Percentiles rank a stretch among this genome's conserved stretches.
Evolutionary conservation across 441 rosid genomes (phyloP).

Genomic region (Daphne laureola): DNA sequence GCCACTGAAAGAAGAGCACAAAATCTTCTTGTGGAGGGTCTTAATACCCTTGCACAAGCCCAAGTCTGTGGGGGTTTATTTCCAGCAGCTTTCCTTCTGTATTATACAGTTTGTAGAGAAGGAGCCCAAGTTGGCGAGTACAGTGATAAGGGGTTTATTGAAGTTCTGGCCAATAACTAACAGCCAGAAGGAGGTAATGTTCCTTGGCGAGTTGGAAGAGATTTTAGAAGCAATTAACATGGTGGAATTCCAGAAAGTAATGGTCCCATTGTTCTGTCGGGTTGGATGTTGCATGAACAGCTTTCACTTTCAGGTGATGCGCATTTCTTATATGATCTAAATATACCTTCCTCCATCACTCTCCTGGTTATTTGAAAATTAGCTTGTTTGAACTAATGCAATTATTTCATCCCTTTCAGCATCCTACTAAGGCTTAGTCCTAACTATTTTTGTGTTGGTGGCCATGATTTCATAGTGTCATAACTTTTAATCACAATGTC

Average conservation of each 20-base stretch:
- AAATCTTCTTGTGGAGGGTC: conserved; percentile 71
- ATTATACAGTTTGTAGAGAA: conserved; percentile 71
- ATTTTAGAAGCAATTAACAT: conserved; percentile 62
- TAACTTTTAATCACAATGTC: no score
- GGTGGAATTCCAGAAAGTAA: conserved; percentile 69
- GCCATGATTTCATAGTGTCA: no score
- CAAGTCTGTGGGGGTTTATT: conserved; percentile 65
- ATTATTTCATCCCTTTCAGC: neutral
- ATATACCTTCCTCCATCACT: no score
- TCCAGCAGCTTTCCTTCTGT: conserved; percentile 71
- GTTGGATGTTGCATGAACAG: conserved; percentile 78
- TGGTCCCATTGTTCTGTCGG: conserved; percentile 68
- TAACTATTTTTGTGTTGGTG: no score
- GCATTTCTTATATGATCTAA: neutral
- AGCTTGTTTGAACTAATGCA: neutral
- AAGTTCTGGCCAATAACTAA: conserved; percentile 84
- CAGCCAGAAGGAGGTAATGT: conserved; percentile 87
- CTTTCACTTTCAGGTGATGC: conserved; percentile 74
- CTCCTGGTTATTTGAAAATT: no score
- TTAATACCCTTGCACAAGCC: conserved; percentile 87
- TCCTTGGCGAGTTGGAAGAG: conserved; percentile 80
- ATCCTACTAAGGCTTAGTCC: no score
- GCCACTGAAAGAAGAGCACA: conserved; percentile 91
- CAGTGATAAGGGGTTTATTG: conserved; percentile 65
- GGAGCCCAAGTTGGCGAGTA: conserved; percentile 61